Evolutionary conservation across 805 yeast genomes (phyloP).

Genomic region (Candida ovalis): DNA sequence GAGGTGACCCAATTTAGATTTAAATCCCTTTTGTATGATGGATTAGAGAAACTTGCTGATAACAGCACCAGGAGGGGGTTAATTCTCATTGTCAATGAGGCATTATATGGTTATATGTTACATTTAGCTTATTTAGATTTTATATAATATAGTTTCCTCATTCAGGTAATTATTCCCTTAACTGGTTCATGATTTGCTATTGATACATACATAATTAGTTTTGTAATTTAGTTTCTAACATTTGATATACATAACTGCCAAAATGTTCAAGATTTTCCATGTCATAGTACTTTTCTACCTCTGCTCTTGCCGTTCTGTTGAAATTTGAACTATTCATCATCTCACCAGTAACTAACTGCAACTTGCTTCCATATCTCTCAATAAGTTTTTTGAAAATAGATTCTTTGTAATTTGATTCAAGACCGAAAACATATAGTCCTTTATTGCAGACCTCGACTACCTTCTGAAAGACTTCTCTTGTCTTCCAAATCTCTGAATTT

Average conservation of each 20-base stretch:
- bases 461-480: slow-evolving; percentile 3
- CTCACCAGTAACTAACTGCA: slow-evolving; percentile 13
- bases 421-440: slow-evolving; percentile 15
- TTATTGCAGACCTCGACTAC: slow-evolving; percentile 13
- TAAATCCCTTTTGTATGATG: too few relatives aligned
- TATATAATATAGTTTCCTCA: too few relatives aligned
- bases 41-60: too few relatives aligned
- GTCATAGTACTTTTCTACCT: slow-evolving; percentile 4
- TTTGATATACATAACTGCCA: slow-evolving; percentile 21
- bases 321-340: slow-evolving; percentile 13
- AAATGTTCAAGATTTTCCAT: slow-evolving; percentile 25
- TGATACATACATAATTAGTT: background rate
- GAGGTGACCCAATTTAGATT: too few relatives aligned
- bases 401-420: background rate
- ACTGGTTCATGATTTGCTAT: too few relatives aligned
- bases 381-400: background rate
- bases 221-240: slow-evolving; percentile 10
- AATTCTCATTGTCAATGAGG: too few relatives aligned
- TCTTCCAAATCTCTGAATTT: slow-evolving; percentile 19
- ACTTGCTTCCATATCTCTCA: background rate
- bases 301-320: slow-evolving; percentile 5
- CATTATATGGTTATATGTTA: too few relatives aligned
- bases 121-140: too few relatives aligned
- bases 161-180: too few relatives aligned
- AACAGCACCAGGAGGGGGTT: too few relatives aligned